Percentiles rank a stretch among this genome's conserved stretches.
These are phyloP conservation scores for Irpex sp. DNA, from an alignment of 1,284 basidiomycete species.

Conservation along the genomic window DNA sequence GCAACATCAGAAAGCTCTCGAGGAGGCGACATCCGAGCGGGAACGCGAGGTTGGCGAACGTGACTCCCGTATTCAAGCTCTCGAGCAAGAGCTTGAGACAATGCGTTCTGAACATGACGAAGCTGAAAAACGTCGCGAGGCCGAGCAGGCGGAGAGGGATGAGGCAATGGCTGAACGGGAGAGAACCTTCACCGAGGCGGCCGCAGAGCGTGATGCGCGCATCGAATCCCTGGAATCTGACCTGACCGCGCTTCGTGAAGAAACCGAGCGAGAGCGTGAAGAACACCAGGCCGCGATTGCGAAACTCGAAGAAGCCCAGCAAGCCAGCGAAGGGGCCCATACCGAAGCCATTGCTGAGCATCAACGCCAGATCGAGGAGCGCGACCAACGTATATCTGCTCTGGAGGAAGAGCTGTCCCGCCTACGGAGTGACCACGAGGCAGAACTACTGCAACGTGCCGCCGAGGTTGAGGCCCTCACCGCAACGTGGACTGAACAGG, in stretches of 20 bases:
- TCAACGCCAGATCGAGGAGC: background rate
- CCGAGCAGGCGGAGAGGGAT: background rate
- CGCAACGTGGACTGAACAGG: slow-evolving; percentile 1
- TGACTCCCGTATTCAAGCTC: background rate
- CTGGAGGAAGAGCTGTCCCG: slow-evolving; percentile 1
- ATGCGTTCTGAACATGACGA: background rate
- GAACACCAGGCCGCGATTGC: background rate
- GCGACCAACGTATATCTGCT: background rate
- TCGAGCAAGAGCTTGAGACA: background rate
- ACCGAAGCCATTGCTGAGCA: background rate
- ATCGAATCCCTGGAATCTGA: background rate
- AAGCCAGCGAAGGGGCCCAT: background rate
- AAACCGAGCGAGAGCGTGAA: background rate
- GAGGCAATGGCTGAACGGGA: background rate
- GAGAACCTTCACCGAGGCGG: background rate
- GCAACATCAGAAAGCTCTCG: background rate
- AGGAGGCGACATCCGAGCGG: background rate
- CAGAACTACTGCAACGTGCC: slow-evolving; percentile 1
- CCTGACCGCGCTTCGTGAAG: background rate
- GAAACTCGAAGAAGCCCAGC: slow-evolving; percentile 1
- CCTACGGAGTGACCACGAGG: background rate
- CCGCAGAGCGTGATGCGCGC: background rate
- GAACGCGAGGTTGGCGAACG: background rate
- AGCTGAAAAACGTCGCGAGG: background rate
- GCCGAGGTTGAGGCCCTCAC: background rate